Evolutionary conservation across 371 early-diverging fungal genomes (phyloP), one percentile per base, ranked within the genome.

Genomic region (Apophysomyces sp.): DNA sequence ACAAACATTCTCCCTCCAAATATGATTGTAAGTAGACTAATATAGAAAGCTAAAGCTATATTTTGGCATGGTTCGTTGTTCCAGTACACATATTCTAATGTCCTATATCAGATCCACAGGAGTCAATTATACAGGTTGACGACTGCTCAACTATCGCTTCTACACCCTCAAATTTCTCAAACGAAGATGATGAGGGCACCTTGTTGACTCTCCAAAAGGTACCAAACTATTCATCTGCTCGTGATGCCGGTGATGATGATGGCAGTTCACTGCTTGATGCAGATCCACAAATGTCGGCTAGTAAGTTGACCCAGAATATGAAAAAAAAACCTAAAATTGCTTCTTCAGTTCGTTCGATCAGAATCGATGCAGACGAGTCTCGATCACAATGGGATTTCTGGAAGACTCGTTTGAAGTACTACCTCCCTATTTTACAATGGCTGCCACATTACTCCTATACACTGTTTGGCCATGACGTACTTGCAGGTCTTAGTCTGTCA

Each of bases 341-440:
- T 49, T 27, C 30, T 32, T 6, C 32, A 40, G 58, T 57, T 13
- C 57, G 49, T 3, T 63, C 63, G 11, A 39, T 52, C 12, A 27
- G 39, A 53, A 53, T 58, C 9, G 44, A 40, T 18, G 34, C 44
- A 7, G 40, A 30, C 4, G 29, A 55, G n/a, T 55, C 62, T 9
- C 26, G 30, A 30, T 57, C 58, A 16, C 28, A n/a, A 11, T 64
- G 64, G 64, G 36, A 52, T 9, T 56, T 49, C 3, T 49, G 40
- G 8, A 74, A 66, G 64, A 84, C 80, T 6, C 78, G 94, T 15
- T 61, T 88, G 26, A 86, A 85, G 39, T 94, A 94, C 74, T 95
- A 94, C 63, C 79, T 95, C 34, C 95, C 95, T 9, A 84, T 92
- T 24, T 68, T 91, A 21, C 85, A 89, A 21, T 95, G 95, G 95